Base-by-base conservation (phyloP, 352 stramenopile genomes). In the Pythium dissotocum region DNA sequence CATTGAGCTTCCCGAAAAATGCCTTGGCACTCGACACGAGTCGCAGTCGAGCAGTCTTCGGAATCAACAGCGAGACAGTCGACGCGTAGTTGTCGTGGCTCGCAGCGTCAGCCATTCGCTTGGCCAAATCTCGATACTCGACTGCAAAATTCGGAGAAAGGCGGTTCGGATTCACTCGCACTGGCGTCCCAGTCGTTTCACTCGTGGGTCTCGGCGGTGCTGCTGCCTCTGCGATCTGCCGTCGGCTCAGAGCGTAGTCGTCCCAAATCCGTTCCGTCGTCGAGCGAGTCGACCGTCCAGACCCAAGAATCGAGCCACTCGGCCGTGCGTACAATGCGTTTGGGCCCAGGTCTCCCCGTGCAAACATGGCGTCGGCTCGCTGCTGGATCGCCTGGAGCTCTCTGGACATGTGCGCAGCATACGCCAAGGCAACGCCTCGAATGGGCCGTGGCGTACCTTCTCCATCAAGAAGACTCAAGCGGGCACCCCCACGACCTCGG, bases 41-140 rank as follows among this genome's bases (percentile, higher is more conserved):
- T 4, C 87, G 75, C 60, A 95, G 58, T 40, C 87, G 88, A 16
- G 80, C 83, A 1, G 85, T 94, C 49, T 94, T 95, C 3, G 87
- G 83, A 49, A 93, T 93, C 21, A 77, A 77, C 30, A 93, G 58
- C 18, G 87, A 72, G 14, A 92, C 85, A 0, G 82, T 91, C 14
- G 83, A 93, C 12, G 87, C 85, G 59, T 94, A 94, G 53, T 91
- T 82, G 65, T 95, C 87, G 62, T 79, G 79, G 30, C 70, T 85
- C 2, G 80, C 83, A 1, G 87, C 87, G 58, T 90, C 76, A 7
- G 74, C 28, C 87, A 95, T 95, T 18, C 83, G 67, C 40, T 90
- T 85, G 4, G 76, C 77, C 21, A 95, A 65, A 32, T 80, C 81
- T 28, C 79, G 79, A 59, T 86, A 93, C 30, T 91, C 77, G 5